phyloP scores from a whole-genome alignment of 164 flowering plant genomes.

The Vitis labrusca region DNA sequence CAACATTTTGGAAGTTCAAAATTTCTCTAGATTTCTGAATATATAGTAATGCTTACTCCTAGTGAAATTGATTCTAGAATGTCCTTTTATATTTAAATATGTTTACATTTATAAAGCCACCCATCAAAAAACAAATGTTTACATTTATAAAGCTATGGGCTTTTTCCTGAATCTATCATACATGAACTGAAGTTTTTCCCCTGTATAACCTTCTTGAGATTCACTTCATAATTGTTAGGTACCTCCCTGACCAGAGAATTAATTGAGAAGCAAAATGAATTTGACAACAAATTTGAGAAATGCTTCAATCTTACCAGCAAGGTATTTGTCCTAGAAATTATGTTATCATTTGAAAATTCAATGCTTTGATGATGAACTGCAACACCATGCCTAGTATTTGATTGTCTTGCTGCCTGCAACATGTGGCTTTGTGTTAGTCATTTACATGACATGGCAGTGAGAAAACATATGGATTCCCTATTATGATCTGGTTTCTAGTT shows the following conservation, averaged over 20 bases:
- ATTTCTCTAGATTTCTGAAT: not conserved
- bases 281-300: conserved; percentile 63
- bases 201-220: not conserved
- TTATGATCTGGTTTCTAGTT: too few species aligned
- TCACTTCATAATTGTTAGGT: conserved; percentile 40
- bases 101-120: not conserved
- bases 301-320: conserved; percentile 54
- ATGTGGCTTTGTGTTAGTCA: not conserved
- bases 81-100: too few species aligned
- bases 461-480: too few species aligned
- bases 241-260: conserved; percentile 39
- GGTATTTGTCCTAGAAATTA: conserved; percentile 39
- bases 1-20: not conserved
- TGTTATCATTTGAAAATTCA: not conserved
- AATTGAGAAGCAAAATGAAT: conserved; percentile 54
- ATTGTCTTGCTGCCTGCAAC: not conserved
- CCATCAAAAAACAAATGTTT: too few species aligned
- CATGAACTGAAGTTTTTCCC: not conserved
- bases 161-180: not conserved
- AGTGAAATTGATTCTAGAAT: not conserved
- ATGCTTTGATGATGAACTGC: not conserved
- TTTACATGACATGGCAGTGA: too few species aligned
- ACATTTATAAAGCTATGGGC: not conserved
- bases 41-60: not conserved
- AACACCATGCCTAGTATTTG: not conserved